Percentiles rank a stretch among this genome's conserved stretches.
These are phyloP conservation scores for Claviceps capensis DNA, from an alignment of 2,329 filamentous ascomycete genomes.

Conservation along the genomic window DNA sequence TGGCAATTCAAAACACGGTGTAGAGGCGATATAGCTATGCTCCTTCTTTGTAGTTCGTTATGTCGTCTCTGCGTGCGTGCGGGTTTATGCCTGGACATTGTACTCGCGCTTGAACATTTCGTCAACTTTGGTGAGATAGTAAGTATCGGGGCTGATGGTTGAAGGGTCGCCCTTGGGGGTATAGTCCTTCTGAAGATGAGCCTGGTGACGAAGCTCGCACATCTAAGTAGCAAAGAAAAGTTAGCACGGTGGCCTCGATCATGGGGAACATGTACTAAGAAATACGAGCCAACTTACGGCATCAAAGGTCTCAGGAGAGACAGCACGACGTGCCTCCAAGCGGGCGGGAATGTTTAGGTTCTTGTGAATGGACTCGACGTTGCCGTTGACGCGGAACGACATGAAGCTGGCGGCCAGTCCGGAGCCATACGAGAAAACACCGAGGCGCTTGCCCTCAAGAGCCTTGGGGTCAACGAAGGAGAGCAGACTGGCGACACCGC, in stretches of 20 bases:
- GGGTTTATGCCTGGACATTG: slow-evolving; percentile 52
- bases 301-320: slow-evolving; percentile 62
- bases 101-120: slow-evolving; percentile 80
- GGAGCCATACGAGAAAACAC: slow-evolving; percentile 67
- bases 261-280: too few species aligned
- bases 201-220: slow-evolving; percentile 70
- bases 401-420: slow-evolving; percentile 60
- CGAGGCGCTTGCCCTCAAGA: slow-evolving; percentile 59
- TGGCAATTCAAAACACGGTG: slow-evolving; percentile 1
- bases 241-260: neutral
- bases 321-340: slow-evolving; percentile 49
- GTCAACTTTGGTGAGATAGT: slow-evolving; percentile 70
- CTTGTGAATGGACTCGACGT: slow-evolving; percentile 53
- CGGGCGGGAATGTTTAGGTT: slow-evolving; percentile 56
- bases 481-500: slow-evolving; percentile 59
- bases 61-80: neutral
- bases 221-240: slow-evolving; percentile 35
- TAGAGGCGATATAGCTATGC: slow-evolving; percentile 5
- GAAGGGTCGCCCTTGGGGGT: slow-evolving; percentile 54
- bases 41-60: neutral
- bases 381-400: slow-evolving; percentile 59
- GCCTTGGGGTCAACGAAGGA: slow-evolving; percentile 46
- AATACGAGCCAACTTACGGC: slow-evolving; percentile 28
- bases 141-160: slow-evolving; percentile 52
- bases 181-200: slow-evolving; percentile 71